Percentiles rank a stretch among this genome's conserved stretches.
These are phyloP conservation scores for Kalaharituber pfeilii DNA, from an alignment of 2,329 filamentous ascomycete species.

Conservation along the genomic window DNA sequence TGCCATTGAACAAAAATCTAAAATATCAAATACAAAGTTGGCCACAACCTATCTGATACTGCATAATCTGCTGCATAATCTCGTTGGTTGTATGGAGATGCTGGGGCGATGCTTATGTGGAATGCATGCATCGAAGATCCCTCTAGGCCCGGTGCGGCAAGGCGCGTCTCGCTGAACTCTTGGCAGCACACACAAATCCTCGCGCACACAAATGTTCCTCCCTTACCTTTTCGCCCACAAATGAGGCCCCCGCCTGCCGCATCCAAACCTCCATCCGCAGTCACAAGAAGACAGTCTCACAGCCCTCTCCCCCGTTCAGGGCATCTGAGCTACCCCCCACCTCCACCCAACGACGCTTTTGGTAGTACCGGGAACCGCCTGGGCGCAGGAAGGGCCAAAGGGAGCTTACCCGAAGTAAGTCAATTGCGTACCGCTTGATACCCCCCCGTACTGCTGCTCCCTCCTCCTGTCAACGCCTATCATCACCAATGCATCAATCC, in stretches of 20 bases:
- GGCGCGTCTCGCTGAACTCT: not conserved
- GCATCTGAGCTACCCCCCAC: not conserved
- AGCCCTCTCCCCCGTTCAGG: not conserved
- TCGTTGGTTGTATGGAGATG: no score
- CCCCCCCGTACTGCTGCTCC: not conserved
- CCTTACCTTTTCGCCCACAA: not conserved
- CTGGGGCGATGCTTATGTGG: no score
- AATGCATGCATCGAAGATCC: not conserved
- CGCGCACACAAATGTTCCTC: not conserved
- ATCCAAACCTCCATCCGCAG: not conserved
- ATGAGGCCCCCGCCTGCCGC: not conserved
- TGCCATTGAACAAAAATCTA: no score
- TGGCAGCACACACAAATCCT: not conserved
- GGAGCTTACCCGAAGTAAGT: constrained; percentile 1
- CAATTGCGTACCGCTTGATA: not conserved
- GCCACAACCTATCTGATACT: no score
- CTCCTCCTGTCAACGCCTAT: not conserved
- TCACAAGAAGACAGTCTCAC: not conserved
- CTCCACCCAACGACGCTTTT: not conserved
- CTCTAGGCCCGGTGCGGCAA: not conserved
- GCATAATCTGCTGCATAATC: no score
- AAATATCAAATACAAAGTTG: no score
- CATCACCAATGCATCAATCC: no score
- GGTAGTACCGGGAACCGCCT: not conserved
- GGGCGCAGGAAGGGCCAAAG: not conserved